These are phyloP conservation scores for Xylaria cubensis DNA, from an alignment of 495 filamentous ascomycete genomes.

Conservation along the genomic window DNA sequence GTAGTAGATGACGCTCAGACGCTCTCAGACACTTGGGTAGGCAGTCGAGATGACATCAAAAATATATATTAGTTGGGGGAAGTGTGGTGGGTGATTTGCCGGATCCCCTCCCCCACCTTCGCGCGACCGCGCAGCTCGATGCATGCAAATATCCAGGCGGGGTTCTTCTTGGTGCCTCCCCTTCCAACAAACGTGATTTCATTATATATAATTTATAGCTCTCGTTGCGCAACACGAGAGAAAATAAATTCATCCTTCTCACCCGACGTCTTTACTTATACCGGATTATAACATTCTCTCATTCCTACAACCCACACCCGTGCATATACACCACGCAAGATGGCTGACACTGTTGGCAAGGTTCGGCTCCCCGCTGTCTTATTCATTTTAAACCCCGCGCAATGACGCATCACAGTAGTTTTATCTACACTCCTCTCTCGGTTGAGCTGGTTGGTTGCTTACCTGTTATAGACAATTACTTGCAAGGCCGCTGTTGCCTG, in stretches of 20 bases:
- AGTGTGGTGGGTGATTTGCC: constrained; percentile 30
- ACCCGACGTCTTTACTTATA: not conserved
- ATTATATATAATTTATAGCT: not conserved
- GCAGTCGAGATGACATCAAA: constrained; percentile 22
- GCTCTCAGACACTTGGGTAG: not conserved
- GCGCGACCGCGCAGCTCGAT: constrained; percentile 16
- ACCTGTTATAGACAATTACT: constrained; percentile 53
- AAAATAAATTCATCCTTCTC: constrained; percentile 9
- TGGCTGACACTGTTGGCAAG: constrained; percentile 59
- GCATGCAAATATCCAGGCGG: constrained; percentile 35
- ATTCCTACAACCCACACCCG: not conserved
- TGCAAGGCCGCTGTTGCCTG: constrained; percentile 93
- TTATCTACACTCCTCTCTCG: constrained; percentile 19
- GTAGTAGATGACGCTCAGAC: not conserved
- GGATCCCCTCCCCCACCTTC: constrained; percentile 41
- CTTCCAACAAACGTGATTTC: not conserved
- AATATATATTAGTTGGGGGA: not conserved
- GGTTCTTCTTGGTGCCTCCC: constrained; percentile 24
- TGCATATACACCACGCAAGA: constrained; percentile 28
- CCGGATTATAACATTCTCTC: not conserved
- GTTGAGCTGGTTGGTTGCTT: not conserved
- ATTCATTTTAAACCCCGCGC: constrained; percentile 33
- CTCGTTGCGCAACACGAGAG: constrained; percentile 9
- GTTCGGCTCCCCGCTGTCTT: constrained; percentile 36
- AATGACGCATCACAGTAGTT: constrained; percentile 13